Conservation (phyloP, 2,329 filamentous ascomycete genomes). For the Cytospora chrysosperma region DNA sequence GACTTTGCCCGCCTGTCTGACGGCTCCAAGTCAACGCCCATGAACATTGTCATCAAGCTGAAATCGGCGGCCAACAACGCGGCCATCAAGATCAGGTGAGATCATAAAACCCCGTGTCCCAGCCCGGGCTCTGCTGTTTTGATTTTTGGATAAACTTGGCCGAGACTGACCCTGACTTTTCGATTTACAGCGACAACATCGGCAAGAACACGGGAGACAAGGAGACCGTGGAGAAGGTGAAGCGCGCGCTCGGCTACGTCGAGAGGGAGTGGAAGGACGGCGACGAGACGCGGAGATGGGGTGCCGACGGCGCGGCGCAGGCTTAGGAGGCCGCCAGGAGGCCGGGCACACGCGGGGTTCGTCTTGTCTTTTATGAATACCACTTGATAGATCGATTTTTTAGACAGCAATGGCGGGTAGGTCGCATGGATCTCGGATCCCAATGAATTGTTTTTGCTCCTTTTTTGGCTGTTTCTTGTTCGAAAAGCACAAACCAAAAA, state of each 20-base stretch:
- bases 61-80: conserved; percentile 77
- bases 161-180: conserved; percentile 32
- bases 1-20: conserved; percentile 76
- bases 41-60: conserved; percentile 98
- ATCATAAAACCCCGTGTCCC: not conserved
- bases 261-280: conserved; percentile 82
- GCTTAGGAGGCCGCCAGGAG: not conserved
- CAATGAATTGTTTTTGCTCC: not conserved
- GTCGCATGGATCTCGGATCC: not conserved
- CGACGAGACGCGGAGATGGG: conserved; percentile 83
- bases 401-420: conserved; percentile 1
- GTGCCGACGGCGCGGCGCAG: conserved; percentile 44
- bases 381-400: conserved; percentile 21
- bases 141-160: not conserved
- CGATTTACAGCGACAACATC: conserved; percentile 73
- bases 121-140: not conserved
- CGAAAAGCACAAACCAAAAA: no score
- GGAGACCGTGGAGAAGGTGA: conserved; percentile 76
- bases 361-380: conserved; percentile 18
- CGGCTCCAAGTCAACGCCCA: conserved; percentile 78
- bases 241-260: conserved; percentile 79
- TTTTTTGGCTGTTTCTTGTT: no score
- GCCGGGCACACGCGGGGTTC: not conserved
- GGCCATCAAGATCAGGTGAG: conserved; percentile 81
- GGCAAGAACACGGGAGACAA: conserved; percentile 93